phyloP scores from a whole-genome alignment of 2,329 filamentous ascomycete species.

The Fusarium abutilonis region DNA sequence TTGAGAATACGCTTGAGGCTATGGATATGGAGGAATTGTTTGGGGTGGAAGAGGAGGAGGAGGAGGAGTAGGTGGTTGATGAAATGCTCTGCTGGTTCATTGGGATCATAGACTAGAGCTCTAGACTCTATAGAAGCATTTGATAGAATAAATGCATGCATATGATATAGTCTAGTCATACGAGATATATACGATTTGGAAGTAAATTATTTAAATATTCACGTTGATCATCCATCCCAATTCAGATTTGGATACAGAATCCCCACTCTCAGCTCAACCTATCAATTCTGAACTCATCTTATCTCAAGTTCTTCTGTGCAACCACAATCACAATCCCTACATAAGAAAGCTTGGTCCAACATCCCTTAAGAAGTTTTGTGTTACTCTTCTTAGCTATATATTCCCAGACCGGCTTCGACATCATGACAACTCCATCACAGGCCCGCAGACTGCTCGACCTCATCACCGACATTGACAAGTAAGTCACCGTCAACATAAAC shows the following conservation, averaged over 20 bases:
- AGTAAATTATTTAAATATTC: not conserved
- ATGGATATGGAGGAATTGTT: slow-evolving; percentile 50
- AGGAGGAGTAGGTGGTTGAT: slow-evolving; percentile 18
- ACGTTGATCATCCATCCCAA: slow-evolving; percentile 2
- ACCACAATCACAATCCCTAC: not conserved
- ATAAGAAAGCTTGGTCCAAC: not conserved
- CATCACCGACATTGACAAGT: slow-evolving; percentile 57
- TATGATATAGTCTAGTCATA: too few relatives aligned
- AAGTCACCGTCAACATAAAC: slow-evolving; percentile 25
- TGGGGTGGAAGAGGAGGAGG: slow-evolving; percentile 30
- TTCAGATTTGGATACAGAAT: too few relatives aligned
- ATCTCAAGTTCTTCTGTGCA: not conserved
- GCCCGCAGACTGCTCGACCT: slow-evolving; percentile 50
- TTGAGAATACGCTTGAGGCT: slow-evolving; percentile 57
- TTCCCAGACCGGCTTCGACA: not conserved
- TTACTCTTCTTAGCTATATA: not conserved
- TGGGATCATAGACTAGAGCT: slow-evolving; percentile 51
- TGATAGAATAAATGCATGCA: not conserved
- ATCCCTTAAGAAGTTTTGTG: not conserved
- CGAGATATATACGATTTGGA: too few relatives aligned
- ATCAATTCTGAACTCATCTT: not conserved
- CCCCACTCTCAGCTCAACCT: not conserved
- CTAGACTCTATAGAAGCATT: slow-evolving; percentile 45
- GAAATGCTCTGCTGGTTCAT: slow-evolving; percentile 4
- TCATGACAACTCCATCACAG: slow-evolving; percentile 24